Conservation (phyloP, 2,329 filamentous ascomycete genomes). For the Colletotrichum sp. region DNA sequence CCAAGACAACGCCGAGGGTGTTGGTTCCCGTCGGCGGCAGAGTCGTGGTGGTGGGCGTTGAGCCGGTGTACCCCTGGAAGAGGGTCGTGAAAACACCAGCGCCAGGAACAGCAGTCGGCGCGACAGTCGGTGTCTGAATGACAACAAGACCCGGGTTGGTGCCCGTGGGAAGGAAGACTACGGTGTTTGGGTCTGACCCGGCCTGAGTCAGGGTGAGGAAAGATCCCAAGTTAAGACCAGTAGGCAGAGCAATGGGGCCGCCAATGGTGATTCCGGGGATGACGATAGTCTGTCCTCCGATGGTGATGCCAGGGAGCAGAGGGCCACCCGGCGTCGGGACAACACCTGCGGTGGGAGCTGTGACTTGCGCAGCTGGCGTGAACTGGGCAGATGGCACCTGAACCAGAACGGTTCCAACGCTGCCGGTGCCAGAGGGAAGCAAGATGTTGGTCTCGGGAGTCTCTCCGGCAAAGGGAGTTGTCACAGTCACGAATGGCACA, state of each 20-base stretch:
- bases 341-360: not conserved
- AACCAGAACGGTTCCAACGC: slow-evolving; percentile 1
- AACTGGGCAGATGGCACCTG: slow-evolving; percentile 4
- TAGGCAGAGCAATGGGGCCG: not conserved
- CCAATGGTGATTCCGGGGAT: not conserved
- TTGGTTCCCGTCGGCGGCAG: not conserved
- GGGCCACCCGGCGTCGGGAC: not conserved
- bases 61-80: not conserved
- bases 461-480: not conserved
- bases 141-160: slow-evolving; percentile 10
- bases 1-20: not conserved
- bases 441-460: not conserved
- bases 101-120: not conserved
- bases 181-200: not conserved
- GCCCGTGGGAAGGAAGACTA: not conserved
- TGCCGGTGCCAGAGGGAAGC: not conserved
- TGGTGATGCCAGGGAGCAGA: not conserved
- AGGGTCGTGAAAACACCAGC: slow-evolving; percentile 4
- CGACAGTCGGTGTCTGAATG: slow-evolving; percentile 13
- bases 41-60: not conserved
- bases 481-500: not conserved
- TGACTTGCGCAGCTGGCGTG: not conserved
- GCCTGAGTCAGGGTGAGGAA: not conserved
- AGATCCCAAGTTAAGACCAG: not conserved
- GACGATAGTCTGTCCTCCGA: not conserved